Base-by-base conservation (phyloP, 2,329 filamentous ascomycete genomes). In the Beauveria asiatica region DNA sequence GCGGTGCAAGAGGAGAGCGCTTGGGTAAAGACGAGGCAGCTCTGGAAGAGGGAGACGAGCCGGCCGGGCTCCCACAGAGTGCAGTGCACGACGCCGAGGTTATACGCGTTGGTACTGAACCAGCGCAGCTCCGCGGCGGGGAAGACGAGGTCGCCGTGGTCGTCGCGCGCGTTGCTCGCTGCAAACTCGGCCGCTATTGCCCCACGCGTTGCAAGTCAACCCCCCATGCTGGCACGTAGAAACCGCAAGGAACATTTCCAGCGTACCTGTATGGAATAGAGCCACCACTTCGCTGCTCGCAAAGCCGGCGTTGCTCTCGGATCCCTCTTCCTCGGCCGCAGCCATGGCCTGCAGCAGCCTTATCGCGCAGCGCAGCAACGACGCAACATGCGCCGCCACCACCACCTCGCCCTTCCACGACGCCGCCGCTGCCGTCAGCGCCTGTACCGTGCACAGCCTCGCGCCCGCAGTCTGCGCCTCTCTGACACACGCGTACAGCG, bases 81-180 rank as follows among this genome's bases (percentile, higher is more conserved):
- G 1, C 79, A 77, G 64, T 86, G 78, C 62, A 85, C 83, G 5
- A 93, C 72, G 0, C 85, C 86, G 7, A 92, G 71, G 65, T 94
- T 95, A 75, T 95, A 96, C 1, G 88, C 81, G 64, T 89, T 93
- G 63, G 86, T 86, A 42, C 86, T 87, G 69, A 96, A 92, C 91
- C 91, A 96, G 65, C 92, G 82, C 3, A 95, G 76, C 66, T 96
- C 91, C 3, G 78, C 70, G 0, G 79, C 61, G 0, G 80, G 82
- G 67, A 92, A 91, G 1, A 79, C 61, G 63, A 73, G 82, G 37
- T 73, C 71, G 9, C 75, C 76, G 19, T 74, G 66, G 45, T 66
- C 70, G 64, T 75, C 75, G 13, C 27, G 49, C n/a, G 27, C 41
- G 27, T 41, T 39, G 39, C 21, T 37, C 19, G 41, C 27, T 6